phyloP scores from a whole-genome alignment of 768 basidiomycete genomes.

The Lentinula edodes region DNA sequence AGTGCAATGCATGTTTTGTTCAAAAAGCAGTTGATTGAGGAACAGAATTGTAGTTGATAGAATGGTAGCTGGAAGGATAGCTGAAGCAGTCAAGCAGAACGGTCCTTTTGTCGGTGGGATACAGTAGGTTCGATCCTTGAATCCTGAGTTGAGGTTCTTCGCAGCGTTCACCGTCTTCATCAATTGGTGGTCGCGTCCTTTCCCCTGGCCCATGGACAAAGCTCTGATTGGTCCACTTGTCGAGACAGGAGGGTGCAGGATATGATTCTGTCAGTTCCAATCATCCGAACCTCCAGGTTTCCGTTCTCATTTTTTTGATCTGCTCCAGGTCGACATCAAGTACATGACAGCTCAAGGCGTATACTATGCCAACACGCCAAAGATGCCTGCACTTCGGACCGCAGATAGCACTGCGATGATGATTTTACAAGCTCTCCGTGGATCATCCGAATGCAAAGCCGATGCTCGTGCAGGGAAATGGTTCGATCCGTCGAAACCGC shows the following conservation, averaged over 20 bases:
- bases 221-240: slow-evolving; percentile 3
- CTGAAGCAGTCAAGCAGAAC: not conserved
- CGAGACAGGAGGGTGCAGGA: not conserved
- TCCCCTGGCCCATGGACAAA: slow-evolving; percentile 8
- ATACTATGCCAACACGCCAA: slow-evolving; percentile 17
- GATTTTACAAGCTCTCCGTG: slow-evolving; percentile 14
- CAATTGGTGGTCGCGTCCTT: slow-evolving; percentile 3
- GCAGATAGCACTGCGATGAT: slow-evolving; percentile 18
- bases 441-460: slow-evolving; percentile 12
- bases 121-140: not conserved
- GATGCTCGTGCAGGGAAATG: slow-evolving; percentile 14
- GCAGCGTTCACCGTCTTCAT: slow-evolving; percentile 6
- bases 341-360: slow-evolving; percentile 13
- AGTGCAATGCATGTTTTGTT: not conserved
- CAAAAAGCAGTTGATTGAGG: not conserved
- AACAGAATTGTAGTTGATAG: not conserved
- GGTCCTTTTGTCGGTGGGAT: slow-evolving; percentile 2
- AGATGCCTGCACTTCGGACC: slow-evolving; percentile 13
- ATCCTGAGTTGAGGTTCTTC: too few species aligned
- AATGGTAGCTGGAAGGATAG: slow-evolving; percentile 1
- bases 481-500: slow-evolving; percentile 9
- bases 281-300: too few species aligned
- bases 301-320: not conserved
- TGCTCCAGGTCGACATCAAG: slow-evolving; percentile 8
- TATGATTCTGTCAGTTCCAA: too few species aligned